Base-by-base conservation (phyloP, 2,329 filamentous ascomycete genomes). In the Lasiodiplodia sp. region DNA sequence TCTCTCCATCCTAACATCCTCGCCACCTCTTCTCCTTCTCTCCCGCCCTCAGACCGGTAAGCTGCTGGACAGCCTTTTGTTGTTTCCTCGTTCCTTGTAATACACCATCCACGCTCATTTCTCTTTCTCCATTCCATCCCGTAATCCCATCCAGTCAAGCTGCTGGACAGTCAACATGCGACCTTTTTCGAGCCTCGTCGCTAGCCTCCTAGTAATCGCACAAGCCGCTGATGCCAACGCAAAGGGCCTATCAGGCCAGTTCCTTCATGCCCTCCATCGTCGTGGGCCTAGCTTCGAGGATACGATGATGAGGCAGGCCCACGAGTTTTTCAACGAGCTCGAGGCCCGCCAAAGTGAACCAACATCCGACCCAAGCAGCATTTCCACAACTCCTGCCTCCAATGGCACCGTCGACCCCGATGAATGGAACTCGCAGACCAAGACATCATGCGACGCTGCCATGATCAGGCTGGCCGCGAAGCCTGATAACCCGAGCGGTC, bases 401-500 rank as follows among this genome's bases (percentile, higher is more conserved):
- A 69, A 62, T 40, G 57, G 40, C 56, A 51, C 68, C 47, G 25
- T 51, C 47, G 37, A 53, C 56, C n/a, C 47, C 14, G 72, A 73
- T 1, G 72, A 77, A 69, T 81, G 79, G 79, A 75, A 80, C 65
- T 73, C 72, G 25, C 71, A 80, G 56, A 81, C 80, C n/a, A 72
- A 75, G 64, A 67, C 80, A 12, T 90, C 90, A 25, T 96, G 92
- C 78, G 81, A 80, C 55, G 74, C 80, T 25, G 84, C 87, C 10
- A 83, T 96, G 21, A 77, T 79, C 2, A 77, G 80, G 31, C 83
- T 93, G 60, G 82, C 83, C 16, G 81, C 80, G 12, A 82, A 85
- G 69, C 87, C 89, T 52, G 86, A 87, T 28, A 95, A 94, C 72
- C 91, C 91, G 5, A 91, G 91, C 11, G 93, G 93, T 63, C 87